Percentiles rank a stretch among this genome's conserved stretches.
Conservation (phyloP, 2,329 filamentous ascomycete genomes). For the Beauveria australis region DNA sequence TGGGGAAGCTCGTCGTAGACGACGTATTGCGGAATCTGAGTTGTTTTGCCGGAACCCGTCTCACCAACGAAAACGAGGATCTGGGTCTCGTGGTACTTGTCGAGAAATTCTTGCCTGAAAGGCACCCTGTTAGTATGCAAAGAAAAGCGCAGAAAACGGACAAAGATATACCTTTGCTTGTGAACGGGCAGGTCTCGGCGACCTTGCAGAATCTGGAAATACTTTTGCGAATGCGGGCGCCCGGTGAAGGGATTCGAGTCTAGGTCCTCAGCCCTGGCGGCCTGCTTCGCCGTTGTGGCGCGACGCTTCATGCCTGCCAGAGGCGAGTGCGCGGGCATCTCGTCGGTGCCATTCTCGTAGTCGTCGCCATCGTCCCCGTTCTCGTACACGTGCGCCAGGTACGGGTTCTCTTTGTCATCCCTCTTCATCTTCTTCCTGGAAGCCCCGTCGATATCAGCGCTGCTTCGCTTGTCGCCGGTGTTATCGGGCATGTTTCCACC, state of each 20-base stretch:
- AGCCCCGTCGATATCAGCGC: conserved; percentile 33
- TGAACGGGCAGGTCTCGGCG: conserved; percentile 84
- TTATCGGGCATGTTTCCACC: conserved; percentile 1
- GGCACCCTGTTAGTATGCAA: not conserved
- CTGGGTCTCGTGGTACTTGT: conserved; percentile 87
- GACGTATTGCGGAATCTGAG: conserved; percentile 97
- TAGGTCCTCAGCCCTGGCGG: conserved; percentile 66
- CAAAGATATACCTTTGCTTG: conserved; percentile 63
- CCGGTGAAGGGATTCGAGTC: conserved; percentile 82
- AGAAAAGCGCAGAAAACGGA: not conserved
- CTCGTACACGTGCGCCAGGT: conserved; percentile 83
- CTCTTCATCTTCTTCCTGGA: conserved; percentile 31
- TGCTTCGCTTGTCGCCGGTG: conserved; percentile 35
- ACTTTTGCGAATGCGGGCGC: conserved; percentile 66
- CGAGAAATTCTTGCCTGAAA: conserved; percentile 75
- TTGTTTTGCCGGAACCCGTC: conserved; percentile 98
- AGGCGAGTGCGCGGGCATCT: conserved; percentile 32
- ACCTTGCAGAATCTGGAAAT: conserved; percentile 81
- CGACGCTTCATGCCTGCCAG: conserved; percentile 67
- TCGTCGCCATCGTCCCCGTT: conserved; percentile 34
- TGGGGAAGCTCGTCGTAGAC: conserved; percentile 94
- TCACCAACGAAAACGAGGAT: conserved; percentile 98
- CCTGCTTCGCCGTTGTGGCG: conserved; percentile 69
- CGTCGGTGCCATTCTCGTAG: conserved; percentile 22
- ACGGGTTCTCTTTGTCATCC: conserved; percentile 58